These are phyloP conservation scores for Coemansia guatemalensis DNA, from an alignment of 192 early-diverging fungal species.

Conservation along the genomic window DNA sequence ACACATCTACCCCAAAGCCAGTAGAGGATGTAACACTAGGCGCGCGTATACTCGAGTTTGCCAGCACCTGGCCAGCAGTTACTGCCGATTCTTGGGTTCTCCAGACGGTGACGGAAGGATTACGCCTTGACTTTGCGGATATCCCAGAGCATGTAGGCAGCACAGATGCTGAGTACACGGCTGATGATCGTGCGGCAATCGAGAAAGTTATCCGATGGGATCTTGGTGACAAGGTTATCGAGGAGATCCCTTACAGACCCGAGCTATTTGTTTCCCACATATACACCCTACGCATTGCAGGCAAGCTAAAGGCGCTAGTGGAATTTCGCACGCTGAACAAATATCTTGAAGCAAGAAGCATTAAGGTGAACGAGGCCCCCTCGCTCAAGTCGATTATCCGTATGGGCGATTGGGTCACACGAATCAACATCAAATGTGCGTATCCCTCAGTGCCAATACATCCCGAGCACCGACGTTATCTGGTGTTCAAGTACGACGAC, in stretches of 20 bases:
- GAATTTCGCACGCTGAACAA: slow-evolving; percentile 48
- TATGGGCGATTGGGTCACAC: slow-evolving; percentile 41
- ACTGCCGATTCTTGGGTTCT: slow-evolving; percentile 36
- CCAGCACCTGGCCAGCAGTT: slow-evolving; percentile 23
- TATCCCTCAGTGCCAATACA: slow-evolving; percentile 52
- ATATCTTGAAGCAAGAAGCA: slow-evolving; percentile 34
- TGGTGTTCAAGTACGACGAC: slow-evolving; percentile 50
- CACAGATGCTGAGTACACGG: slow-evolving; percentile 33
- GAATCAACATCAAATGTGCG: slow-evolving; percentile 51
- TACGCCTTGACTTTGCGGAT: slow-evolving; percentile 38
- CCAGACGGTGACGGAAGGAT: slow-evolving; percentile 27
- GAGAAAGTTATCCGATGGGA: slow-evolving; percentile 52
- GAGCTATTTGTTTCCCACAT: slow-evolving; percentile 49
- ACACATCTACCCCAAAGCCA: not conserved
- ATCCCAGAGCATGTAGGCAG: slow-evolving; percentile 16
- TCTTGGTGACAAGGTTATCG: slow-evolving; percentile 50
- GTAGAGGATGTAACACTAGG: slow-evolving; percentile 38
- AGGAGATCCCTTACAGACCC: slow-evolving; percentile 31
- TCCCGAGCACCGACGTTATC: slow-evolving; percentile 34
- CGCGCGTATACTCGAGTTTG: slow-evolving; percentile 32
- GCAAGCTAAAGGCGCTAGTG: slow-evolving; percentile 44
- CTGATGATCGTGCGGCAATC: slow-evolving; percentile 45
- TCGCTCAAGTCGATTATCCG: slow-evolving; percentile 34
- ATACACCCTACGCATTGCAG: slow-evolving; percentile 42
- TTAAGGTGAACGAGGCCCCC: slow-evolving; percentile 26